Percentiles rank a stretch among this genome's conserved stretches.
Evolutionary conservation across 1,284 basidiomycete species (phyloP).

Genomic region (Austroboletus olivaceoglutinosus): DNA sequence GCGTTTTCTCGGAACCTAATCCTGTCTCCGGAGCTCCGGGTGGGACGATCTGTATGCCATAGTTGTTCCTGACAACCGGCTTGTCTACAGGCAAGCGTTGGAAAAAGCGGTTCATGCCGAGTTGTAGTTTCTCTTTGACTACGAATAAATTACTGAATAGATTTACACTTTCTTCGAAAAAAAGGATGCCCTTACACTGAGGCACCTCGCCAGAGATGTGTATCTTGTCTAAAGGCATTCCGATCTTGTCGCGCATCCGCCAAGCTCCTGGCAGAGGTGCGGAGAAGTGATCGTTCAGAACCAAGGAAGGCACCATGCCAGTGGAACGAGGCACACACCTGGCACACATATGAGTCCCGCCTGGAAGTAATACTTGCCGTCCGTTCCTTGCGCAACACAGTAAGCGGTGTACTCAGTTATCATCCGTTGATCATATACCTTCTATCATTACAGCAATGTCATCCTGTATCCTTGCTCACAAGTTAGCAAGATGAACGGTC

Average conservation of each 20-base stretch:
- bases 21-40: slow-evolving; percentile 16
- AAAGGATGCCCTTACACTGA: slow-evolving; percentile 50
- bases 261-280: slow-evolving; percentile 57
- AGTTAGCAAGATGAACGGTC: neutral
- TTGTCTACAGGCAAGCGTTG: slow-evolving; percentile 61
- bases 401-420: slow-evolving; percentile 1
- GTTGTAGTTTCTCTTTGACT: slow-evolving; percentile 66
- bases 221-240: slow-evolving; percentile 69
- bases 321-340: slow-evolving; percentile 37
- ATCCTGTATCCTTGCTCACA: slow-evolving; percentile 53
- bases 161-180: neutral
- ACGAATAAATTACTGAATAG: slow-evolving; percentile 16
- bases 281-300: neutral
- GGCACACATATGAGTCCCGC: slow-evolving; percentile 68
- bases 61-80: slow-evolving; percentile 73
- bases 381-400: slow-evolving; percentile 40
- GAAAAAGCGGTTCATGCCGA: slow-evolving; percentile 71
- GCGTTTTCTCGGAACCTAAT: slow-evolving; percentile 28
- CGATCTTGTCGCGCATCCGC: slow-evolving; percentile 77
- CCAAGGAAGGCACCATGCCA: neutral
- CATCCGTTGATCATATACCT: slow-evolving; percentile 37
- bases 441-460: slow-evolving; percentile 78
- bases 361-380: slow-evolving; percentile 72
- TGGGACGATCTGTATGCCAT: slow-evolving; percentile 58
- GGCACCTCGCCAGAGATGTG: slow-evolving; percentile 64